Evolutionary conservation across 257 asterid genomes (phyloP), one percentile per base, ranked within the genome.

Genomic region (Buddleja alternifolia): DNA sequence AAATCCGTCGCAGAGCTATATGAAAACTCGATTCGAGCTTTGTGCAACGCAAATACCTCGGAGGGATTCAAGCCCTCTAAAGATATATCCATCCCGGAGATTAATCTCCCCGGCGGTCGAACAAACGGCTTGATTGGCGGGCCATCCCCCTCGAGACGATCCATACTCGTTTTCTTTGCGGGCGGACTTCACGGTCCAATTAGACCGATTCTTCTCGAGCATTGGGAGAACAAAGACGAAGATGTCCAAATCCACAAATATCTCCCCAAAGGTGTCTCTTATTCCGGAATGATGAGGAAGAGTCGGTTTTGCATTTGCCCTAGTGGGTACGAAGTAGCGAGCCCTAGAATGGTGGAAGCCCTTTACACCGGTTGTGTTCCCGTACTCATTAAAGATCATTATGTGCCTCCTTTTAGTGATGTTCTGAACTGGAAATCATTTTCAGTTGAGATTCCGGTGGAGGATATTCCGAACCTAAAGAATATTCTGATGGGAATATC

Each of bases 121-220:
- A 86, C 82, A 3, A 79, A 85, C 0, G 95, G 97, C 20, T 52
- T 90, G 48, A 20, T 88, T 0, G 96, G 96, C 0, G 97, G 97
- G 0, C 95, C 93, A 0, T 83, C 96, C 8, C 89, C 96, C 8
- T 90, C 97, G 0, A 67, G 53, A 50, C 84, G 97, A 1, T 69
- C 95, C 1, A 73, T 82, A 1, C 80, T 90, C 19, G 93, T 78
- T 0, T 90, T 90, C 86, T 86, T 81, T 14, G 97, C 97, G 0
- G 97, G 97, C 2, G 95, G 96, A 24, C 71, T 86, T n/a, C 97
- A 90, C 32, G 97, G 97, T 1, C 93, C 95, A 7, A 83, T 91
- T 9, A 78, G 97, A 75, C 96, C 97, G 0, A 73, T 86, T 17
- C 95, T 91, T 42, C 75, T 88, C 0, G 75, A 91, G 8, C 83